phyloP scores from a whole-genome alignment of 2,329 filamentous ascomycete genomes.

The Cercospora sp. region DNA sequence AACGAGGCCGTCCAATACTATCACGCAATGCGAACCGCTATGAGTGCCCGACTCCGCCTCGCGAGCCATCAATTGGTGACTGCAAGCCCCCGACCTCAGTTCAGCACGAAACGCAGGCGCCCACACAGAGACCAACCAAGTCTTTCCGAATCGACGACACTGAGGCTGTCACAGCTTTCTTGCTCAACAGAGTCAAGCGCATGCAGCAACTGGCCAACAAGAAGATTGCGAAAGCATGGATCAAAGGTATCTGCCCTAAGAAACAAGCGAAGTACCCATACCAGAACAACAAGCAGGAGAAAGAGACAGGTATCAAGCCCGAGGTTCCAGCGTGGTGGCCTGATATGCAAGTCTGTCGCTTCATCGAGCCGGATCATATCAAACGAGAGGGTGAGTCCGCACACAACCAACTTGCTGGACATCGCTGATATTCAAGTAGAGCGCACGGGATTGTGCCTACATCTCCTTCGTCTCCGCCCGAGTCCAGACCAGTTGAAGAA shows the following conservation, averaged over 20 bases:
- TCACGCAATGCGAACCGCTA: conserved; percentile 11
- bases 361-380: conserved; percentile 73
- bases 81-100: background rate
- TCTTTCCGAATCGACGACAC: conserved; percentile 24
- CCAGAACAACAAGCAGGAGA: conserved; percentile 60
- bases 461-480: conserved; percentile 36
- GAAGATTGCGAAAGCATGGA: conserved; percentile 71
- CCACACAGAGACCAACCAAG: conserved; percentile 10
- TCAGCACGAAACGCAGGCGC: background rate
- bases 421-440: conserved; percentile 27
- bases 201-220: conserved; percentile 73
- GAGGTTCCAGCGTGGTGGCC: conserved; percentile 41
- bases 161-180: conserved; percentile 17
- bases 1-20: conserved; percentile 19
- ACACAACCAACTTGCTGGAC: background rate
- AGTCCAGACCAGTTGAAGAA: conserved; percentile 30
- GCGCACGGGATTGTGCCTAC: conserved; percentile 34
- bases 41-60: conserved; percentile 7
- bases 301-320: conserved; percentile 39
- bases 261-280: conserved; percentile 76
- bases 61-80: background rate
- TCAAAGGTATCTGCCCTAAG: conserved; percentile 73
- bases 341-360: conserved; percentile 51
- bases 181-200: conserved; percentile 32
- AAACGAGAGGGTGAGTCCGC: conserved; percentile 59